phyloP scores from a whole-genome alignment of 192 early-diverging fungal species.

The Tieghemiomyces parasiticus region DNA sequence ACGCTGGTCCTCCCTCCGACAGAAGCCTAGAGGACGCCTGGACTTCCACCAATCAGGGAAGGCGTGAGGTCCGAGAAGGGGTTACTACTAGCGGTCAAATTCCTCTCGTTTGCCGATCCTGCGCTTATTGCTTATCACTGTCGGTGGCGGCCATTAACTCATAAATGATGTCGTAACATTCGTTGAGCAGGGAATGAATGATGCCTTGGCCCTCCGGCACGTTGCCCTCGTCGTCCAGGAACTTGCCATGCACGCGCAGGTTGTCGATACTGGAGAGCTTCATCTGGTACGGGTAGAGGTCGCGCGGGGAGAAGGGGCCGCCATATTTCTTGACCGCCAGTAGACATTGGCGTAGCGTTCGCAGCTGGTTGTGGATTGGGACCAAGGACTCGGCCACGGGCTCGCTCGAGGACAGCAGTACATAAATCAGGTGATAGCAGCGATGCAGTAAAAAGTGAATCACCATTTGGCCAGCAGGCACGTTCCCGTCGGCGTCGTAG shows the following conservation, averaged over 20 bases:
- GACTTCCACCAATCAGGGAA: too few species aligned
- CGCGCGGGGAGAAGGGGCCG: conserved; percentile 49
- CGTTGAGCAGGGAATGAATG: conserved; percentile 65
- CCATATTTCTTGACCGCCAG: conserved; percentile 70
- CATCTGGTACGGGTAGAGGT: conserved; percentile 81
- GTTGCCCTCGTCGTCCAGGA: conserved; percentile 63
- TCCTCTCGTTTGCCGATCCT: too few species aligned
- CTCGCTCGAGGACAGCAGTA: conserved; percentile 61
- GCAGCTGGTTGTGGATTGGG: conserved; percentile 73
- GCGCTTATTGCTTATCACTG: conserved; percentile 16
- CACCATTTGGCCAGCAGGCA: conserved; percentile 60
- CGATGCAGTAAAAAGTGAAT: conserved; percentile 60
- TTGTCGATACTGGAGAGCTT: conserved; percentile 71
- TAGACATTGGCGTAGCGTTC: conserved; percentile 64
- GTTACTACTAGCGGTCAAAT: too few species aligned
- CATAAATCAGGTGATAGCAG: conserved; percentile 75
- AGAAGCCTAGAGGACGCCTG: too few species aligned
- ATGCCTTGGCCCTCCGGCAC: conserved; percentile 80
- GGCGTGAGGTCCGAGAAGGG: too few species aligned
- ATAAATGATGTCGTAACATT: conserved; percentile 77
- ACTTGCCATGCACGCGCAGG: conserved; percentile 70
- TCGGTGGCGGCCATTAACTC: conserved; percentile 46
- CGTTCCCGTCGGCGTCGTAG: conserved; percentile 43
- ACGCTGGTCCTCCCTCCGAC: too few species aligned
- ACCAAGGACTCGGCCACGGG: conserved; percentile 69